Evolutionary conservation across 1,284 basidiomycete genomes (phyloP).

Genomic region (Melampsora larici-populina): DNA sequence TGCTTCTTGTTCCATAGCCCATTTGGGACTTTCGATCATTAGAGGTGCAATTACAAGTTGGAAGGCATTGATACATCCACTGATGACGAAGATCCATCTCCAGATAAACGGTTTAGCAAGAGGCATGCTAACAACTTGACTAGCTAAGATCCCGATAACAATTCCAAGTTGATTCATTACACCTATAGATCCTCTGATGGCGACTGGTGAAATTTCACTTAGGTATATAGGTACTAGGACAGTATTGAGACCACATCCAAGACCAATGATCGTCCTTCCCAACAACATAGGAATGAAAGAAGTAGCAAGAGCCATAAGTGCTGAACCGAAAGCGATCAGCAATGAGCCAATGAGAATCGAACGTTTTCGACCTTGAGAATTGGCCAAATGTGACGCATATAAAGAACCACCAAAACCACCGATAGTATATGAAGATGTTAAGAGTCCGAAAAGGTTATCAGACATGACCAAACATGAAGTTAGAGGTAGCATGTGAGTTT

Average conservation of each 20-base stretch:
- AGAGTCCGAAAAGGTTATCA: constrained; percentile 68
- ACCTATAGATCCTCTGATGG: constrained; percentile 69
- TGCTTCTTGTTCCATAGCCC: constrained; percentile 10
- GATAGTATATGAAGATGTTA: constrained; percentile 80
- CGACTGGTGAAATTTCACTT: constrained; percentile 71
- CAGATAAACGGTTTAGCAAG: constrained; percentile 66
- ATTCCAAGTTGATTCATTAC: constrained; percentile 84
- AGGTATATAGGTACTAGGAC: constrained; percentile 83
- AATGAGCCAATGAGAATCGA: constrained; percentile 24
- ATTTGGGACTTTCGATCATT: constrained; percentile 19
- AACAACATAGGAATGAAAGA: constrained; percentile 13
- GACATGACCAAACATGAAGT: constrained; percentile 70
- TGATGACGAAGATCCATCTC: constrained; percentile 70
- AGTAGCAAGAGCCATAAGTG: constrained; percentile 27
- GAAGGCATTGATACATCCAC: constrained; percentile 61
- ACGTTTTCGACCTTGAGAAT: constrained; percentile 64
- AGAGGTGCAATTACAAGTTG: constrained; percentile 59
- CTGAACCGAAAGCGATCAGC: constrained; percentile 33
- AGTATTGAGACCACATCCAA: constrained; percentile 76
- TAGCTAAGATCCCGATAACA: constrained; percentile 74
- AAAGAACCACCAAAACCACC: constrained; percentile 78
- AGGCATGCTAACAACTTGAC: constrained; percentile 66
- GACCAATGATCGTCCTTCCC: constrained; percentile 64
- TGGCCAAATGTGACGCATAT: constrained; percentile 67
- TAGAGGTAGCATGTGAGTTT: constrained; percentile 45